Conservation (phyloP, 2,329 filamentous ascomycete genomes). For the Dactylellina leptospora region DNA sequence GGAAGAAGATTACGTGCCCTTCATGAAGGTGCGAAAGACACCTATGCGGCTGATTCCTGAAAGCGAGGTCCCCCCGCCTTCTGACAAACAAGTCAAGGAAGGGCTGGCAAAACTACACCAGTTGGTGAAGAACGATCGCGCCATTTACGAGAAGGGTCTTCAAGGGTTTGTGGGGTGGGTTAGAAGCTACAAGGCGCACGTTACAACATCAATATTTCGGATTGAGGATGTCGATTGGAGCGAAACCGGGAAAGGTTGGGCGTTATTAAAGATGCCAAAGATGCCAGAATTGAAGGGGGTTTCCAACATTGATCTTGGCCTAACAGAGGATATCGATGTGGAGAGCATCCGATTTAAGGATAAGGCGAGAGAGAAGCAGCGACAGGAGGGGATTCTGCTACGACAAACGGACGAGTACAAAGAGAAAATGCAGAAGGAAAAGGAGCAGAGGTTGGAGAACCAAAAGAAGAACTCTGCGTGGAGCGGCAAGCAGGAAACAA, state of each 20-base stretch:
- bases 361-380: conserved; percentile 73
- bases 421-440: conserved; percentile 62
- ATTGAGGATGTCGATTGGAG: conserved; percentile 83
- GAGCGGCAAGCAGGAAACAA: conserved; percentile 64
- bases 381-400: conserved; percentile 67
- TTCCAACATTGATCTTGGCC: conserved; percentile 73
- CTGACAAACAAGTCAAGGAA: conserved; percentile 69
- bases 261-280: conserved; percentile 82
- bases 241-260: conserved; percentile 83
- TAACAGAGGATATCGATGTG: conserved; percentile 72
- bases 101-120: conserved; percentile 71
- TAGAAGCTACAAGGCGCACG: conserved; percentile 87
- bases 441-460: conserved; percentile 57
- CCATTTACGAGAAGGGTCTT: conserved; percentile 85
- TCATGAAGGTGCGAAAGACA: conserved; percentile 85
- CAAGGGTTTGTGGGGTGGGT: conserved; percentile 94
- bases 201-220: conserved; percentile 89
- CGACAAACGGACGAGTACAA: conserved; percentile 38
- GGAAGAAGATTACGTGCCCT: conserved; percentile 89
- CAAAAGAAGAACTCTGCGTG: conserved; percentile 60
- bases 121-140: conserved; percentile 68
- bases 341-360: conserved; percentile 76
- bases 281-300: conserved; percentile 85
- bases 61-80: conserved; percentile 54
- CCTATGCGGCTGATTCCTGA: conserved; percentile 68